These are phyloP conservation scores for Podila epicladia DNA, from an alignment of 192 early-diverging fungal genomes.

Conservation along the genomic window DNA sequence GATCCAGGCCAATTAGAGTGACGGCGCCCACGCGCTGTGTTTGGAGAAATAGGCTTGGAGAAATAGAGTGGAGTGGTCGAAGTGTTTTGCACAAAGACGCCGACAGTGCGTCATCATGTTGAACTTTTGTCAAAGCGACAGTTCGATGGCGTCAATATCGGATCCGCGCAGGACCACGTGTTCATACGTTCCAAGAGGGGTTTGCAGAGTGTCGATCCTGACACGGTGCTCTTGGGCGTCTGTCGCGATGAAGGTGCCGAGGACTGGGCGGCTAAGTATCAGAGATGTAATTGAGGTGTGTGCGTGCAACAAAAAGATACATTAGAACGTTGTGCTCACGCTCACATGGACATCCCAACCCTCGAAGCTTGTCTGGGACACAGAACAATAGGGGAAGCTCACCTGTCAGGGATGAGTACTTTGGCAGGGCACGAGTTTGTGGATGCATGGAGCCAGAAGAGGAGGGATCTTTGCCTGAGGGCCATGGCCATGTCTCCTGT, in stretches of 20 bases:
- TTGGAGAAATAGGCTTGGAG: no score
- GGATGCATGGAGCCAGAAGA: slow-evolving; percentile 58
- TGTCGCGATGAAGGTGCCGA: slow-evolving; percentile 54
- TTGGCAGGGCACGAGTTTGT: slow-evolving; percentile 31
- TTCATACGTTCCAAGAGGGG: slow-evolving; percentile 60
- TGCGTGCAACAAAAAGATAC: neutral
- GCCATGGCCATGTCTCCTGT: slow-evolving; percentile 17
- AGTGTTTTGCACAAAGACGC: no score
- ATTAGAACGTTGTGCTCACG: neutral
- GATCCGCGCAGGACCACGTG: slow-evolving; percentile 61
- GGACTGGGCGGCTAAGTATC: slow-evolving; percentile 38
- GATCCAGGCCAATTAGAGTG: no score
- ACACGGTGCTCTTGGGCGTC: slow-evolving; percentile 63
- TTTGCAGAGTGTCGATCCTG: slow-evolving; percentile 55
- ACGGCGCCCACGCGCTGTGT: no score
- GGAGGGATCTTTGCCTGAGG: slow-evolving; percentile 55
- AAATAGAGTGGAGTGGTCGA: no score
- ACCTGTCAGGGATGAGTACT: slow-evolving; percentile 53
- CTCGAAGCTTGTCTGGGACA: neutral
- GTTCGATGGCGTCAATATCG: slow-evolving; percentile 55
- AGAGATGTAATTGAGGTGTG: neutral
- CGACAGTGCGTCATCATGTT: no score
- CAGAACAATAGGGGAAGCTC: neutral
- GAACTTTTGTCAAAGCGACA: slow-evolving; percentile 2
- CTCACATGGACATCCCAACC: no score